Percentiles rank a stretch among this genome's conserved stretches.
These are phyloP conservation scores for Sordaria brevicollis DNA, from an alignment of 495 filamentous ascomycete genomes.

Conservation along the genomic window DNA sequence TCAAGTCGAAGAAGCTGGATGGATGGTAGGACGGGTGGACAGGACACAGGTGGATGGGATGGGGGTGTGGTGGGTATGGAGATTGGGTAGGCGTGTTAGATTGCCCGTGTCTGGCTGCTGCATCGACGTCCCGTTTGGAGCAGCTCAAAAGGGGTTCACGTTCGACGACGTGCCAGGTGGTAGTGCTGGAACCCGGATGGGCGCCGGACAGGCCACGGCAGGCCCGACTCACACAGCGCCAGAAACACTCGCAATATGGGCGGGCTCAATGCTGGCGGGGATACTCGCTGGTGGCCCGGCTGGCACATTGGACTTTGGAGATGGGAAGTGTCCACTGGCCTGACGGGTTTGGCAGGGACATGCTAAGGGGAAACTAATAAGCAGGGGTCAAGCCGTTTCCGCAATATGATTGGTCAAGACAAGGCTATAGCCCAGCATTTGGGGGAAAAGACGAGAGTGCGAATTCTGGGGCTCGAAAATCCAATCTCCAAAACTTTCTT, in stretches of 20 bases:
- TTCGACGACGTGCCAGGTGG: conserved; percentile 5
- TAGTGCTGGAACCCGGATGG: neutral
- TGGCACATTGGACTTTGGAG: conserved; percentile 7
- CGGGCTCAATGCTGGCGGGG: neutral
- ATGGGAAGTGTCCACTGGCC: conserved; percentile 4
- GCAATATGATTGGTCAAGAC: conserved; percentile 14
- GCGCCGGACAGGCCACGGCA: neutral
- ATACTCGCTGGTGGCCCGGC: neutral
- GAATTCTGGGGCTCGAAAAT: neutral
- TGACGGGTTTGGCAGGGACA: conserved; percentile 8
- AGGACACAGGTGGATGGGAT: neutral
- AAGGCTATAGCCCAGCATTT: neutral
- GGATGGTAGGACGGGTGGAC: neutral
- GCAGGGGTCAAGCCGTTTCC: conserved; percentile 4
- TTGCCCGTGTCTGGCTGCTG: conserved; percentile 12
- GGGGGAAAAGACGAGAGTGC: neutral
- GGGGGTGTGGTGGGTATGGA: neutral
- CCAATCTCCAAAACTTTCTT: neutral
- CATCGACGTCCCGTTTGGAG: conserved; percentile 7
- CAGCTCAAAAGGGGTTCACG: conserved; percentile 21
- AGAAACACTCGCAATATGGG: neutral
- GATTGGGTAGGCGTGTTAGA: conserved; percentile 1
- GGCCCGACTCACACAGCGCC: neutral
- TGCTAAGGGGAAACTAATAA: conserved; percentile 14
- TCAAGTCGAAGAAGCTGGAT: conserved; percentile 1